phyloP scores from a whole-genome alignment of 768 basidiomycete genomes.

The Suillus discolor region DNA sequence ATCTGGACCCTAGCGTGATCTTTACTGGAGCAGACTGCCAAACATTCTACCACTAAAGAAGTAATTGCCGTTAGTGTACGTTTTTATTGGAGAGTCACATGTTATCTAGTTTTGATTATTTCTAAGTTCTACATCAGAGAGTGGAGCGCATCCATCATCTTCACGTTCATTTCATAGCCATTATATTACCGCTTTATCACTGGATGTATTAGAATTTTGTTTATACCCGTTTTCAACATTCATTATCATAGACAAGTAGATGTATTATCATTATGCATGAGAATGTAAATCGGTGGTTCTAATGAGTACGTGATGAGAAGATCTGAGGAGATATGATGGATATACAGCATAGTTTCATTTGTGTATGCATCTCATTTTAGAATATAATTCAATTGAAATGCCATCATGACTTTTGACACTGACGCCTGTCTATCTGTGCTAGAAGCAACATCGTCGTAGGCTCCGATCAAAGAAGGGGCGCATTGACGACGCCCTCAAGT shows the following conservation, averaged over 20 bases:
- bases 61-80: neutral
- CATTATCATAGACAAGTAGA: neutral
- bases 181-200: slow-evolving; percentile 2
- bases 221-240: neutral
- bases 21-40: slow-evolving; percentile 38
- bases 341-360: too few species aligned
- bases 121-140: neutral
- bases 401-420: too few species aligned
- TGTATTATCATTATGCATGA: neutral
- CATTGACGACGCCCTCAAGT: neutral
- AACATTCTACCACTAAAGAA: slow-evolving; percentile 30
- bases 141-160: neutral
- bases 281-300: slow-evolving; percentile 1
- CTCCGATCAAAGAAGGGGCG: neutral
- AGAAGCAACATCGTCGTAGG: neutral
- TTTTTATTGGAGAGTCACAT: neutral
- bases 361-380: neutral
- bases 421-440: neutral
- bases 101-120: neutral
- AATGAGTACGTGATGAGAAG: slow-evolving; percentile 1
- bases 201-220: neutral
- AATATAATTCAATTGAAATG: neutral
- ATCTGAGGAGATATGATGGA: slow-evolving; percentile 1
- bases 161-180: neutral
- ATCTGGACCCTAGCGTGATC: slow-evolving; percentile 32